Percentiles rank a stretch among this genome's conserved stretches.
These are phyloP conservation scores for Ciborinia camelliae DNA, from an alignment of 2,329 filamentous ascomycete species.

Conservation along the genomic window DNA sequence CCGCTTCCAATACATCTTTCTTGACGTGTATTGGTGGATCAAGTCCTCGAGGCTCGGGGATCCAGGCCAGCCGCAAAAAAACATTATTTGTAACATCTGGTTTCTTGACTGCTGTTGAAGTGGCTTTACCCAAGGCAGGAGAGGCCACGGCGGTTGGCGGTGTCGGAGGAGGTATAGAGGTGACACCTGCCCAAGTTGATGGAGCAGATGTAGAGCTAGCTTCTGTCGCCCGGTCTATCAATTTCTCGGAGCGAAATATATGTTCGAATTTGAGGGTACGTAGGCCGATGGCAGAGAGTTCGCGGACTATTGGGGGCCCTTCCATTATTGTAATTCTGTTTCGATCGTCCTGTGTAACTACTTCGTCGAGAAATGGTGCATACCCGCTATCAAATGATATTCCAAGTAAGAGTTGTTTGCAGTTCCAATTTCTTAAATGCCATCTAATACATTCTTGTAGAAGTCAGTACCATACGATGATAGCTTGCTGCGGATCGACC, in stretches of 20 bases:
- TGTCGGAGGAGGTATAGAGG: slow-evolving; percentile 30
- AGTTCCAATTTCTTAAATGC: slow-evolving; percentile 59
- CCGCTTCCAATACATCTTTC: slow-evolving; percentile 46
- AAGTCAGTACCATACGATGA: slow-evolving; percentile 22
- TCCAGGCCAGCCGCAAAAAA: slow-evolving; percentile 42
- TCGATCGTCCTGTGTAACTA: slow-evolving; percentile 46
- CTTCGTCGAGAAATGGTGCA: slow-evolving; percentile 55
- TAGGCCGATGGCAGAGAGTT: slow-evolving; percentile 48
- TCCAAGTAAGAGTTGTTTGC: slow-evolving; percentile 59
- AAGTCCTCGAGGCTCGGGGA: slow-evolving; percentile 52
- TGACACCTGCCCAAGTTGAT: slow-evolving; percentile 36
- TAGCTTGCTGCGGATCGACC: background rate
- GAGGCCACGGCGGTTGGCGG: slow-evolving; percentile 17
- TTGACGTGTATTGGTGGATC: slow-evolving; percentile 51
- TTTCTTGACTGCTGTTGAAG: slow-evolving; percentile 24
- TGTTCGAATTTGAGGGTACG: slow-evolving; percentile 46
- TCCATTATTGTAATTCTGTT: slow-evolving; percentile 53
- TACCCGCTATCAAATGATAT: slow-evolving; percentile 61
- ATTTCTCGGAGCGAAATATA: slow-evolving; percentile 55
- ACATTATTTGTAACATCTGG: slow-evolving; percentile 13
- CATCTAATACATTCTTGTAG: slow-evolving; percentile 44
- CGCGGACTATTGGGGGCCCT: slow-evolving; percentile 49
- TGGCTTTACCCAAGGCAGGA: slow-evolving; percentile 26
- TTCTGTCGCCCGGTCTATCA: slow-evolving; percentile 41
- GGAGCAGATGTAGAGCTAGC: slow-evolving; percentile 23